phyloP scores from a whole-genome alignment of 257 asterid genomes.

The Scutellaria minor region DNA sequence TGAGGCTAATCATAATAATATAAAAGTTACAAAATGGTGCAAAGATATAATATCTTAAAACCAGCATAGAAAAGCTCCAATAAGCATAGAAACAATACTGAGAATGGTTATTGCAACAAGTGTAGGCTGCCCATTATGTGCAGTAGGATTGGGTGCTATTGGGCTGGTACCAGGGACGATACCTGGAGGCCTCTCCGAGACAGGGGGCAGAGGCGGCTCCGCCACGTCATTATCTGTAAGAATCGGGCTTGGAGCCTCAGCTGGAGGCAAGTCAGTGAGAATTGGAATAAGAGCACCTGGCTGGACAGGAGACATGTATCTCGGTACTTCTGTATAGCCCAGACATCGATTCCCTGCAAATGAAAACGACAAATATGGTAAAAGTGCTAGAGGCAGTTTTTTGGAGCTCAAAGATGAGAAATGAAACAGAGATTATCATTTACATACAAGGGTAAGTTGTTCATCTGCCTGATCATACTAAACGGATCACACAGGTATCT shows the following conservation, averaged over 20 bases:
- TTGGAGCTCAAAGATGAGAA: no score
- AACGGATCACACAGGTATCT: no score
- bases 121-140: conserved; percentile 53
- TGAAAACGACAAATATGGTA: neutral
- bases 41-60: neutral
- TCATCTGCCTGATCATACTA: no score
- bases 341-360: conserved; percentile 72
- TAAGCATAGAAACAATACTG: conserved; percentile 44
- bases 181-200: conserved; percentile 39
- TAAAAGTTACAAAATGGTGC: neutral
- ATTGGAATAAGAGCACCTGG: conserved; percentile 57
- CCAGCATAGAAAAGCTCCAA: conserved; percentile 44
- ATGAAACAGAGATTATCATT: no score
- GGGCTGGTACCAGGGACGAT: conserved; percentile 29
- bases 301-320: conserved; percentile 54
- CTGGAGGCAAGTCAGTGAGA: conserved; percentile 53
- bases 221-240: conserved; percentile 50
- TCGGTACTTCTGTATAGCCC: conserved; percentile 44
- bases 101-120: conserved; percentile 46
- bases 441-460: no score
- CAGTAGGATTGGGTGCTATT: conserved; percentile 44
- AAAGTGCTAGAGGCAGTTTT: no score
- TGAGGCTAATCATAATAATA: conserved; percentile 8
- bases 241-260: conserved; percentile 62
- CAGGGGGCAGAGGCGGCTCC: conserved; percentile 72